Conservation (phyloP, 106 monocot species). For the Amphibolis antarctica region DNA sequence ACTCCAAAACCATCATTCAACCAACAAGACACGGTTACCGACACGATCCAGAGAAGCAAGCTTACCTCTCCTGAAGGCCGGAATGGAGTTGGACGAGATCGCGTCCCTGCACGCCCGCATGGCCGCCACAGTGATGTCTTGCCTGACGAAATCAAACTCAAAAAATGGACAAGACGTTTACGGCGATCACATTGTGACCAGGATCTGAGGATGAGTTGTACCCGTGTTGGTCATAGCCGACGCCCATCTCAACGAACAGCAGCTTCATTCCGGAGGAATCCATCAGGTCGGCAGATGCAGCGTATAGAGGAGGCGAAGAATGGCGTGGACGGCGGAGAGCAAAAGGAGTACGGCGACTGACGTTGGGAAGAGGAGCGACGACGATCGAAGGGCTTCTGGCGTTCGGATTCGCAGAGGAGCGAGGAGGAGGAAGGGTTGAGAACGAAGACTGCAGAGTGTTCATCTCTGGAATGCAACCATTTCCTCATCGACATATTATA, state of each 20-base stretch:
- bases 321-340: too few species aligned
- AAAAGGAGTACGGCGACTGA: too few species aligned
- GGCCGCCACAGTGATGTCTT: conserved; percentile 83
- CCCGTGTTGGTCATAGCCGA: conserved; percentile 98
- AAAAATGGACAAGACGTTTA: background rate
- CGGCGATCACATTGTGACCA: too few species aligned
- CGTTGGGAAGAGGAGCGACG: too few species aligned
- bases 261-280: conserved; percentile 34
- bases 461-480: too few species aligned
- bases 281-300: too few species aligned
- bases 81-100: conserved; percentile 92
- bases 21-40: background rate
- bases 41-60: background rate
- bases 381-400: too few species aligned
- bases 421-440: too few species aligned
- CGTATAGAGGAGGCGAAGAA: too few species aligned
- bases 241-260: conserved; percentile 99
- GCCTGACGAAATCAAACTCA: conserved; percentile 18
- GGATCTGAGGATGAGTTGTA: conserved; percentile 5
- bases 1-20: background rate
- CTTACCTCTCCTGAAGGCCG: conserved; percentile 74
- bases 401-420: too few species aligned
- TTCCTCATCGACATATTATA: too few species aligned
- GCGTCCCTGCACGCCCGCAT: conserved; percentile 91
- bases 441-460: too few species aligned